Evolutionary conservation across 768 basidiomycete species (phyloP), one percentile per base, ranked within the genome.

Genomic region (Collybia sp.): DNA sequence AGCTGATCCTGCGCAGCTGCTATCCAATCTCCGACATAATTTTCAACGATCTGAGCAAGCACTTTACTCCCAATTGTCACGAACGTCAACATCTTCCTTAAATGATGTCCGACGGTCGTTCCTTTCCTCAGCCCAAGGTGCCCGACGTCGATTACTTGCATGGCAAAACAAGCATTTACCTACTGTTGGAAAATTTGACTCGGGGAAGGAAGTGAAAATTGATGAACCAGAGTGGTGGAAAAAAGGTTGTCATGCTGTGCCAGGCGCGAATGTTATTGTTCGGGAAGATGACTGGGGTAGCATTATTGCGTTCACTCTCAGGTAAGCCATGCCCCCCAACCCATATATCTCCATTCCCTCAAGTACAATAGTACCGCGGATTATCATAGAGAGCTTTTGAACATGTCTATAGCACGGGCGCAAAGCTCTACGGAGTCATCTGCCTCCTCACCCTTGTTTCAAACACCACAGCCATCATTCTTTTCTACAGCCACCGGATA

Each of bases 201-300:
- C 54, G 12, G 46, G 53, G 48, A 58, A 67, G 11, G 62, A 63
- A 16, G 49, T 69, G 41, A 49, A 56, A 17, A 59, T 58, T 9
- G 53, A 57, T n/a, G 77, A 82, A 46, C 85, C 85, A 1, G 75
- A 70, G 30, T 89, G 85, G 85, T 87, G 83, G 83, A 61, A 57
- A 12, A 64, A 62, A 15, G 73, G 72, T 8, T 81, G 70, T 56
- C 82, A 88, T 66, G 77, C 75, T 30, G 67, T 85, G 13, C 83
- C 85, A n/a, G 77, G 79, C 3, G 75, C 80, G 6, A 82, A 77
- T 55, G 70, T 86, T 4, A 73, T 87, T 48, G 76, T 88, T 8
- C 61, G 77, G 41, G 87, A 88, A 56, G 72, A 77, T 55, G 85
- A 87, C 59, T 84, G 81, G 83, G 84, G 85, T 6, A 87, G 84